Base-by-base conservation (phyloP, 2,329 filamentous ascomycete species). In the Phyllosticta citribraziliensis region DNA sequence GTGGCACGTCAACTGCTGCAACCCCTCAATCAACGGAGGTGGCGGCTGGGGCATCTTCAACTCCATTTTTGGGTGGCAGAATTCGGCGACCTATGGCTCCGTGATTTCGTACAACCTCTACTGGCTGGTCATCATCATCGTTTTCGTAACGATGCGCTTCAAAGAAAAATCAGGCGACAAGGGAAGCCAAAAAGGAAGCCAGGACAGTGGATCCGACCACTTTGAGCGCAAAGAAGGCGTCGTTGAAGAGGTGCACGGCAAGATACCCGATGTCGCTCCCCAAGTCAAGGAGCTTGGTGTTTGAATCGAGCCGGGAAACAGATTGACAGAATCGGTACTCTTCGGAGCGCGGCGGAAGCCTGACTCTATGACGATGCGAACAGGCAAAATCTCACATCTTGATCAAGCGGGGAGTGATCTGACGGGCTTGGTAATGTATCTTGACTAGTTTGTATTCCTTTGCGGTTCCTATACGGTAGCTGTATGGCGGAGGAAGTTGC, bases 41-140 rank as follows among this genome's bases (percentile, higher is more conserved):
- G 85, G 87, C 33, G 89, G 88, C 52, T 96, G 90, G 91, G 89
- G 89, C 60, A 85, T 96, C 66, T 91, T 96, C 79, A 93, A 95
- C 67, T 85, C 89, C 63, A 80, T 96, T 57, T 79, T 96, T 9
- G 91, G 91, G 62, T 96, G 91, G 91, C 83, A 85, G 63, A 96
- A 96, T 76, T 90, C 88, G 14, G 91, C 89, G 4, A 95, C 91
- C 1, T 92, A 93, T 68, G 90, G 90, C 57, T 92, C 89, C 0
- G 88, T 96, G 64, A 84, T 96, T 64, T 86, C 88, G 0, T 96
- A 96, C 77, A 95, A 94, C 70, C 62, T 93, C 14, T 96, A 96
- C 77, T 96, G 91, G 91, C 75, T 94, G 57, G 79, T 78, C 10
- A 80, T 90, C 65, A 90, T 91, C 61, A 63, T 79, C 14, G 81